Evolutionary conservation across 257 asterid genomes (phyloP), one percentile per base, ranked within the genome.

Genomic region (Perilla frutescens): DNA sequence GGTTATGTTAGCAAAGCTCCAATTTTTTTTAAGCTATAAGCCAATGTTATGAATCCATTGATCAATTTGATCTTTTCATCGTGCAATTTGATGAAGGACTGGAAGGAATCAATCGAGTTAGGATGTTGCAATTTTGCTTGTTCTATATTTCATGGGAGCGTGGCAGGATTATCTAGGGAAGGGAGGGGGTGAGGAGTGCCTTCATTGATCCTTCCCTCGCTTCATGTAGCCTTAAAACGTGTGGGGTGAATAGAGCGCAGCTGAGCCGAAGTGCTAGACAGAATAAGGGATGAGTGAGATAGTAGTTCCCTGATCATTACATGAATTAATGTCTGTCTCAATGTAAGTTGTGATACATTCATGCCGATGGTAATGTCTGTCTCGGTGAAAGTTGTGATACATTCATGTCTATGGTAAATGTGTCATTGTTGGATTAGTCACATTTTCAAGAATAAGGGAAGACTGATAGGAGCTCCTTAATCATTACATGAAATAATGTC

Each of bases 101-200:
- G 3, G 26, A 49, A 14, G 61, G 31, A 74, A 7, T 44, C 50
- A 55, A 13, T 34, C 3, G 37, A 34, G 1, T 5, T 32, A 0
- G 62, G 50, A 31, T 31, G 63, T 36, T 72, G 44, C 62, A 11
- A 62, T 5, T 37, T 4, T 14, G n/a, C 68, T 14, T 72, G 31
- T 34, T 57, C 3, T 4, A 1, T 20, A 20, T 20, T 20, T 20
- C 8, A 49, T 13, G 55, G 7, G 4, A 13, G 3, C 37, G 37
- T 34, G 3, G 37, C 3, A 2, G 37, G 4, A 34, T 34, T 34
- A 34, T 34, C 37, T 53, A 2, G 32, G 59, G 59, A 7, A 15
- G 34, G 11, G 59, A 15, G 8, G 36, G 36, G 20, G 36, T 20
- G 60, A n/a, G 56, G 56, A 50, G 4, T n/a, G 29, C 13, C 2